These are phyloP conservation scores for Candida xyloterini DNA, from an alignment of 805 yeast species.

Conservation along the genomic window DNA sequence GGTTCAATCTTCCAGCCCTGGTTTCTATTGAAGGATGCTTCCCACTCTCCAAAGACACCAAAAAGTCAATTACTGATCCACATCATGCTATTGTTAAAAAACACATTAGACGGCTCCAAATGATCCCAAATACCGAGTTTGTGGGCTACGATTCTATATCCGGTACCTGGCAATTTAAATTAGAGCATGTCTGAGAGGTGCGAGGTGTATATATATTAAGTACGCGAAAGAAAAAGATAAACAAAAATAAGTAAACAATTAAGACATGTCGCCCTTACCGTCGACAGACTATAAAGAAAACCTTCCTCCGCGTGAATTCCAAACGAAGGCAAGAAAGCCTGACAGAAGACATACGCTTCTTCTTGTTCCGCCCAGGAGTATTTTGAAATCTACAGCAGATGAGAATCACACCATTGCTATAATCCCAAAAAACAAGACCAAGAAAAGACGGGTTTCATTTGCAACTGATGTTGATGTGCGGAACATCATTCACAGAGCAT, in stretches of 20 bases:
- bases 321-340: conserved; percentile 14
- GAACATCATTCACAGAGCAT: conserved; percentile 40
- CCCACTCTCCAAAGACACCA: conserved; percentile 71
- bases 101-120: conserved; percentile 67
- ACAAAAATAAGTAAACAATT: conserved; percentile 7
- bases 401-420: conserved; percentile 38
- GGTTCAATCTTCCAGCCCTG: conserved; percentile 72
- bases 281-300: conserved; percentile 14
- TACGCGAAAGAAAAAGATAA: conserved; percentile 5
- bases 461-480: conserved; percentile 73
- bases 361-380: conserved; percentile 36
- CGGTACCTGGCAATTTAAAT: conserved; percentile 67
- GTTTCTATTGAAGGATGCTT: conserved; percentile 76
- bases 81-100: conserved; percentile 65
- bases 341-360: conserved; percentile 34
- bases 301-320: conserved; percentile 7
- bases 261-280: background rate
- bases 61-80: conserved; percentile 72
- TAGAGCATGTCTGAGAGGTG: conserved; percentile 36
- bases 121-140: conserved; percentile 58
- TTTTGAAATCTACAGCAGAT: conserved; percentile 34
- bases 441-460: conserved; percentile 64
- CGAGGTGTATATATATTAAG: conserved; percentile 4
- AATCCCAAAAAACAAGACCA: conserved; percentile 28
- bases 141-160: conserved; percentile 72